Evolutionary conservation across 2,329 filamentous ascomycete species (phyloP), one percentile per base, ranked within the genome.

Genomic region (Fusarium subtropicale): DNA sequence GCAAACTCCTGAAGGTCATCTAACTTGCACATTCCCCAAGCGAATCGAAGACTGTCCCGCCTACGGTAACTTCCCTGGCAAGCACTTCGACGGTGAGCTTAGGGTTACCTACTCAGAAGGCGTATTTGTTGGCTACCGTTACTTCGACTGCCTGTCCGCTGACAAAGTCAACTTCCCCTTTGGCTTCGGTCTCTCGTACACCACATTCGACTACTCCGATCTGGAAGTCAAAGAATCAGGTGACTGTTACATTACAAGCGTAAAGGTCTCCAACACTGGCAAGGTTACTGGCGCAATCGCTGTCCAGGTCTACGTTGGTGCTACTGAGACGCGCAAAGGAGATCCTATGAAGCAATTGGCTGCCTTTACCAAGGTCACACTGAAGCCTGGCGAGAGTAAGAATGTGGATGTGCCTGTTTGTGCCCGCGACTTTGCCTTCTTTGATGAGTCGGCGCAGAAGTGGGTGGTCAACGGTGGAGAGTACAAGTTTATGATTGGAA

Each of bases 51-150:
- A 91, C 72, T 90, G 89, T 59, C 89, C 90, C 2, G 87, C 88
- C 0, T 88, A 88, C 76, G 82, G 89, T 64, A 91, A 91, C 79
- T 92, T 78, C 67, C 78, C 78, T 2, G 77, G 84, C 4, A 86
- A 91, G 75, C 71, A 74, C 18, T 70, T 69, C 30, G 64, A 77
- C 20, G 76, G 76, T 1, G 86, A 87, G 56, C 82, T 88, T 48
- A 84, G 86, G 68, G 87, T 89, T 4, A 80, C 88, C 3, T 92
- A 92, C 68, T 88, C 87, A n/a, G 90, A 92, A 76, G 90, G 90
- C 48, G 84, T 92, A 45, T 91, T 90, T 74, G 82, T 92, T 38
- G 90, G 90, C 1, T 92, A 92, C 76, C 83, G 89, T 87, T 74
- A 88, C 79, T 92, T 90, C 72, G 89, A 92, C 72, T 89, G 87